Percentiles rank a stretch among this genome's conserved stretches.
Evolutionary conservation across 441 rosid genomes (phyloP).

Genomic region (Omphalea diandra): DNA sequence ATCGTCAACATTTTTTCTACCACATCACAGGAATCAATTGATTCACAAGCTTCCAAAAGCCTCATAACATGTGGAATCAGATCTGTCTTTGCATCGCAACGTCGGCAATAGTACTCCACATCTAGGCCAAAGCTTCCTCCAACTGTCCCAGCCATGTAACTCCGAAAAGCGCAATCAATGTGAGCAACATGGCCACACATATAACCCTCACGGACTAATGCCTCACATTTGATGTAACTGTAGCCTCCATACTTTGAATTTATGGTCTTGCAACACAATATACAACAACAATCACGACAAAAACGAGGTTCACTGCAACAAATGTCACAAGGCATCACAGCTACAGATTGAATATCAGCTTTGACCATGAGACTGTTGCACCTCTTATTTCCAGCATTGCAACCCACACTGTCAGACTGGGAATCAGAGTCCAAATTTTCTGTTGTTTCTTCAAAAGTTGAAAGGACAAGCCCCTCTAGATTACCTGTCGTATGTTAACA

Average conservation of each 20-base stretch:
- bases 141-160: conserved; percentile 85
- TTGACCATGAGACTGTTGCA: conserved; percentile 48
- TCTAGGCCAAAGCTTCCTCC: conserved; percentile 90
- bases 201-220: conserved; percentile 41
- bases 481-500: conserved; percentile 31
- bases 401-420: conserved; percentile 39
- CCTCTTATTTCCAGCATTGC: conserved; percentile 72
- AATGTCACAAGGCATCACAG: conserved; percentile 66
- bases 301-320: conserved; percentile 75
- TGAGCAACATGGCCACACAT: conserved; percentile 90
- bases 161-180: conserved; percentile 71
- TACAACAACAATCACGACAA: conserved; percentile 84
- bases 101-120: conserved; percentile 83
- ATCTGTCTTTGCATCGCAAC: conserved; percentile 74
- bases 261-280: conserved; percentile 69
- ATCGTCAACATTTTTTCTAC: conserved; percentile 58
- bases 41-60: conserved; percentile 55
- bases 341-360: conserved; percentile 29
- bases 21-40: conserved; percentile 49
- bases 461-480: conserved; percentile 23
- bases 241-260: conserved; percentile 53
- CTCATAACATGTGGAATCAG: conserved; percentile 61
- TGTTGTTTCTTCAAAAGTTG: conserved; percentile 36
- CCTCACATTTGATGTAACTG: conserved; percentile 74
- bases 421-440: conserved; percentile 35